A percentile compares a stretch with the other conserved stretches of the same genome.
Conservation (phyloP, 176 grass and related monocot species). For the Microstegium vimineum region DNA sequence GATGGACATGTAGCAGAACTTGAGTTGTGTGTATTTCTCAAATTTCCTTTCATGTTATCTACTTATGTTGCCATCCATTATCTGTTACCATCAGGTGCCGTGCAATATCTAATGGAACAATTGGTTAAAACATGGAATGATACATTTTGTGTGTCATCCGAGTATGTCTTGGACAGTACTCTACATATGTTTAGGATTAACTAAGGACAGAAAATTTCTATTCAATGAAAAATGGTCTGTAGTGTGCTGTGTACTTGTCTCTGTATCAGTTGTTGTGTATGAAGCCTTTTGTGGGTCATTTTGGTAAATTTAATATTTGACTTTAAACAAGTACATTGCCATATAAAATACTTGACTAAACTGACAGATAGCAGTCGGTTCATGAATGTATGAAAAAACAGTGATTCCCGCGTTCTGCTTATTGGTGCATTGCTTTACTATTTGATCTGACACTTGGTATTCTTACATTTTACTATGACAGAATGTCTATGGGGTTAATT, state of each 20-base stretch:
- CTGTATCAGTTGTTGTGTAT: neutral
- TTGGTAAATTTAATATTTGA: neutral
- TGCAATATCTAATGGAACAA: neutral
- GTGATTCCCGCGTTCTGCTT: neutral
- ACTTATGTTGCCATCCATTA: neutral
- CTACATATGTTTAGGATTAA: neutral
- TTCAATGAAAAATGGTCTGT: neutral
- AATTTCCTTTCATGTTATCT: neutral
- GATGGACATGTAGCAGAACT: neutral
- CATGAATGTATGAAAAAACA: neutral
- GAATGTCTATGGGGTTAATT: constrained; percentile 82
- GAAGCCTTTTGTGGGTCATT: neutral
- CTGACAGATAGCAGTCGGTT: neutral
- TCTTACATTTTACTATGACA: constrained; percentile 36
- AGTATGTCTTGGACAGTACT: neutral
- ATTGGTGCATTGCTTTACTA: constrained; percentile 10
- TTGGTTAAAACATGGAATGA: neutral
- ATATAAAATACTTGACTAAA: neutral
- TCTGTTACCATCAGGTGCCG: neutral
- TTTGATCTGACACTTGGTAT: neutral
- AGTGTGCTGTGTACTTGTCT: neutral
- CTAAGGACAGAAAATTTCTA: neutral
- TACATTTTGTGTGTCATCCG: neutral
- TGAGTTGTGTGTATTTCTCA: neutral
- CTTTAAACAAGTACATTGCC: neutral